A percentile compares a stretch with the other conserved stretches of the same genome.
These are phyloP conservation scores for Heimioporus sp. DNA, from an alignment of 768 basidiomycete species.

Conservation along the genomic window DNA sequence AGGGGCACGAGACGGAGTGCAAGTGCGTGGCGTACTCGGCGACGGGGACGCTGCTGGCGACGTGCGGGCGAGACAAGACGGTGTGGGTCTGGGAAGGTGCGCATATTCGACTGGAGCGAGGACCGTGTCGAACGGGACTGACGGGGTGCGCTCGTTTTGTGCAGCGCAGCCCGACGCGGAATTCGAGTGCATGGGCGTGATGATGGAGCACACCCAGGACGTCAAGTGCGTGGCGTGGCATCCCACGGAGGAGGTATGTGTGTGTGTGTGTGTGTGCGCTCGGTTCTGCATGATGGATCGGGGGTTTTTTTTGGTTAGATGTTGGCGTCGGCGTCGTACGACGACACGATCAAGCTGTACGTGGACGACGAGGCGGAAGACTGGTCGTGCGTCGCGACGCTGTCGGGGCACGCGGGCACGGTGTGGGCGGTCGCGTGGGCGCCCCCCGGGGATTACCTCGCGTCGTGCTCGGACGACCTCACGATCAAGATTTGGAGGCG, in stretches of 20 bases:
- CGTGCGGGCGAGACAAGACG: slow-evolving; percentile 93
- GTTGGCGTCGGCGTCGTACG: slow-evolving; percentile 96
- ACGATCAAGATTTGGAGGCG: slow-evolving; percentile 87
- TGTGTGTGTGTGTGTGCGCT: too few species aligned
- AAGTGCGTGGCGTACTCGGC: slow-evolving; percentile 85
- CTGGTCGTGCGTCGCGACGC: slow-evolving; percentile 85
- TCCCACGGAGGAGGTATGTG: slow-evolving; percentile 84
- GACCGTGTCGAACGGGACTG: too few species aligned
- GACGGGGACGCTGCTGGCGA: slow-evolving; percentile 80
- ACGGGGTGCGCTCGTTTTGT: neutral
- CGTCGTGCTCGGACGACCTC: slow-evolving; percentile 82
- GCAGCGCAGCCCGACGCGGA: slow-evolving; percentile 88
- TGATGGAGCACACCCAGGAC: slow-evolving; percentile 97
- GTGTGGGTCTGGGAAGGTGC: slow-evolving; percentile 99
- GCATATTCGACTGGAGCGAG: too few species aligned
- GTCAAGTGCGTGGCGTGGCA: slow-evolving; percentile 97
- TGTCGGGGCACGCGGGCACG: slow-evolving; percentile 80
- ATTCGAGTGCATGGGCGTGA: slow-evolving; percentile 90
- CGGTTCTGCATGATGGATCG: too few species aligned
- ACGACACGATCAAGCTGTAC: slow-evolving; percentile 93
- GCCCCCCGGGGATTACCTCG: slow-evolving; percentile 76
- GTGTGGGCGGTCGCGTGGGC: slow-evolving; percentile 90
- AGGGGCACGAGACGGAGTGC: slow-evolving; percentile 97
- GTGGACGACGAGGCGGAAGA: slow-evolving; percentile 92
- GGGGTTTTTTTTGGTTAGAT: too few species aligned